Evolutionary conservation across 2,329 filamentous ascomycete genomes (phyloP), one percentile per base, ranked within the genome.

Genomic region (Verticillium alfalfae): DNA sequence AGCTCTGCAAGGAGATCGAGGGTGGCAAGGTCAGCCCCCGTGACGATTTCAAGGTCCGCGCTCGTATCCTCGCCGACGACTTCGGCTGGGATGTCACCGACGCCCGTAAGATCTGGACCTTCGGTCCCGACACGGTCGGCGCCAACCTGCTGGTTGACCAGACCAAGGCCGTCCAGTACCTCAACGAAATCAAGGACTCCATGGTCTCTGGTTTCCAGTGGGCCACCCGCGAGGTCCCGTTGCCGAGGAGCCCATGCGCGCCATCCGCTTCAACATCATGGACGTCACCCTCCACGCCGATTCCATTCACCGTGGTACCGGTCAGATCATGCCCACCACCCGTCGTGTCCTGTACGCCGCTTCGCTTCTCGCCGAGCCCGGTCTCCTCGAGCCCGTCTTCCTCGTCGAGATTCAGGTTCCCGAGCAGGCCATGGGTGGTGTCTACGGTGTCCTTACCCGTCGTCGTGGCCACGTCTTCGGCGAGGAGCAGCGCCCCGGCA

Each of bases 151-250:
- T 99, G 72, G 89, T 99, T 76, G 95, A 99, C 83, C 95, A 98
- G 90, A 97, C 94, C 87, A 99, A 98, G 92, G 95, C 95, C 72
- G 95, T 99, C 70, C 95, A 99, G 86, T 99, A 98, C 89, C 88
- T 99, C 76, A 95, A 92, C 85, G 95, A 99, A 91, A 99, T 99
- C 89, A 99, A 99, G 91, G 95, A 99, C 78, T 98, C 94, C 65
- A 90, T 98, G 72, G 93, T 98, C 76, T 98, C 95, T 71, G 95
- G 95, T 89, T 99, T 99, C 93, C 95, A 99, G 83, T 99, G 95
- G 95, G 95, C 95, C 70, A 92, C 92, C 72, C 90, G 94, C 77
- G 95, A 99, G 87, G 95, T 85, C 95, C 95, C 74, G 82, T 99
- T 76, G 93, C 91, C 72, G 95, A 99, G 84, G 95, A 99, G 88